A percentile compares a stretch with the other conserved stretches of the same genome.
Evolutionary conservation across 208 protist genomes (phyloP).

Genomic region (Porcisia deanei): DNA sequence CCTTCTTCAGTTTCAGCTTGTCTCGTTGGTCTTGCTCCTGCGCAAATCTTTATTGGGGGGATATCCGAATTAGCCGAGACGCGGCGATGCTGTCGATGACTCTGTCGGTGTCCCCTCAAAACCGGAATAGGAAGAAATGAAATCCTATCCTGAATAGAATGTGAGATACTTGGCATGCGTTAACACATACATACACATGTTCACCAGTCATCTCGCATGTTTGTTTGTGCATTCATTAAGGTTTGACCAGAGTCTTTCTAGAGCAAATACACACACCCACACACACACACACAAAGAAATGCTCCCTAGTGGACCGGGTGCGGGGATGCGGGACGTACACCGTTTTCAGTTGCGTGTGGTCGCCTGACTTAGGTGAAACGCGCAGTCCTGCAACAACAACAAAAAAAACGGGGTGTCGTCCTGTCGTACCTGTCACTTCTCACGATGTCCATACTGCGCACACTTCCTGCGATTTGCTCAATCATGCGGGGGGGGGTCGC

Average conservation of each 20-base stretch:
- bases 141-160: background rate
- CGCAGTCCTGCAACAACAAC: background rate
- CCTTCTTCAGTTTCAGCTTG: background rate
- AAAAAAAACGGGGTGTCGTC: too few species aligned
- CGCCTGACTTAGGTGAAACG: background rate
- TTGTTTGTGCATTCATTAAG: background rate
- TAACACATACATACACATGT: background rate
- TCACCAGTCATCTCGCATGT: background rate
- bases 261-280: background rate
- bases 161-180: background rate
- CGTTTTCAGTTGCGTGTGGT: background rate
- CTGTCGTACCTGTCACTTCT: background rate
- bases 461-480: background rate
- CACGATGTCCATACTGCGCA: background rate
- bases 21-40: background rate
- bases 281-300: too few species aligned
- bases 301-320: too few species aligned
- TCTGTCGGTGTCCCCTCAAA: background rate
- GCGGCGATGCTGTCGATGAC: background rate
- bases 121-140: background rate
- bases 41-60: background rate
- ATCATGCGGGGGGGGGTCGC: background rate
- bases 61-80: background rate
- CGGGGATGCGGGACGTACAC: background rate
- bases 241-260: background rate